Evolutionary conservation across 1,139 yeast species (phyloP).

Genomic region (Protomyces lactucae-debilis): DNA sequence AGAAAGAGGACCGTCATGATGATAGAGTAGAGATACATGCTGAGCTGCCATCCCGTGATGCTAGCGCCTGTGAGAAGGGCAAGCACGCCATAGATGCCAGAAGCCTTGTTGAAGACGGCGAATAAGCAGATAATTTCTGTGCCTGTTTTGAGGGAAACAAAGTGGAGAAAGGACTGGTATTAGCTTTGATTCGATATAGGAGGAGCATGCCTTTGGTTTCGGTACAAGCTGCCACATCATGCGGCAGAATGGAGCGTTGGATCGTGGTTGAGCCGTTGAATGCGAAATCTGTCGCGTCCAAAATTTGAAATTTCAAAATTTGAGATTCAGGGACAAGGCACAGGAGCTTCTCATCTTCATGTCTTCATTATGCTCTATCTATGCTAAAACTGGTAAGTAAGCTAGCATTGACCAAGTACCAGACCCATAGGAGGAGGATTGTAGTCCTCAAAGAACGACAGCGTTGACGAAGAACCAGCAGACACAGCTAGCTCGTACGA

Average conservation of each 20-base stretch:
- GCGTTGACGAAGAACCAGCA: slow-evolving; percentile 8
- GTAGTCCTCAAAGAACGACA: slow-evolving; percentile 14
- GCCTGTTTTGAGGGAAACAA: slow-evolving; percentile 76
- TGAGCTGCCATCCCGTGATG: slow-evolving; percentile 75
- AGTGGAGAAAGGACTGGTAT: slow-evolving; percentile 46
- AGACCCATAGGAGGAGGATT: slow-evolving; percentile 4
- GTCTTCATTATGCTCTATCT: too few relatives aligned
- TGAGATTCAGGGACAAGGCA: too few relatives aligned
- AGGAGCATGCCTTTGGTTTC: not conserved
- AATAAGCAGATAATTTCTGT: slow-evolving; percentile 78
- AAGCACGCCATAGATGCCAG: slow-evolving; percentile 81
- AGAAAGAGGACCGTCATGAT: slow-evolving; percentile 61
- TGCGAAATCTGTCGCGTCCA: not conserved
- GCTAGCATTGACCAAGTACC: not conserved
- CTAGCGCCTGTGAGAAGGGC: slow-evolving; percentile 85
- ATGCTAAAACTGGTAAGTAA: too few relatives aligned
- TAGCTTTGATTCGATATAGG: not conserved
- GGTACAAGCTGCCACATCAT: slow-evolving; percentile 6
- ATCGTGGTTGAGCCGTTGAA: not conserved
- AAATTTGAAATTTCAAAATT: too few relatives aligned
- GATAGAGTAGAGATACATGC: slow-evolving; percentile 65
- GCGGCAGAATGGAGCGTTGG: not conserved
- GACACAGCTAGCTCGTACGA: slow-evolving; percentile 10
- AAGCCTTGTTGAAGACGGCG: slow-evolving; percentile 78
- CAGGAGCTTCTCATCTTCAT: too few relatives aligned